Evolutionary conservation across 176 grass and related monocot species (phyloP).

Genomic region (Lolium rigidum): DNA sequence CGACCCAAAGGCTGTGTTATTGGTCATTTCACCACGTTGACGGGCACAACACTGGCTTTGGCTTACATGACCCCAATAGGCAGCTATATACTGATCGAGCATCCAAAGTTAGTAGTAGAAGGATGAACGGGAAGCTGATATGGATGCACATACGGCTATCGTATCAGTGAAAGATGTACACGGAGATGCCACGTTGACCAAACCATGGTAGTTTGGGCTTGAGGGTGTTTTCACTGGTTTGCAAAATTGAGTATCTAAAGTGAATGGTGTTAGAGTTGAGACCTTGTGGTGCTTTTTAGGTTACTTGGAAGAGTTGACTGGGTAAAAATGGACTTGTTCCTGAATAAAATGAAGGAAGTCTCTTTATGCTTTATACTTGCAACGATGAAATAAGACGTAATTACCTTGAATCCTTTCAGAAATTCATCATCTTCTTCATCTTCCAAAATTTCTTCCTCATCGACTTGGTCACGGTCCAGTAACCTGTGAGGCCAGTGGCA

Average conservation of each 20-base stretch:
- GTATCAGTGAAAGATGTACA: background rate
- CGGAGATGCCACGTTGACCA: background rate
- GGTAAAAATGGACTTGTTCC: background rate
- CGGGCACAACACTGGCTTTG: background rate
- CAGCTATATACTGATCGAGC: background rate
- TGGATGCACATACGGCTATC: constrained; percentile 1
- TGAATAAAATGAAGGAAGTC: constrained; percentile 34
- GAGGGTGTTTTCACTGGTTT: constrained; percentile 3
- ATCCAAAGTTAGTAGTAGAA: background rate
- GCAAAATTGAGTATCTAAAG: background rate
- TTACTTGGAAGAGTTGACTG: background rate
- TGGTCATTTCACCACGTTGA: background rate
- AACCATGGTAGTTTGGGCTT: constrained; percentile 9
- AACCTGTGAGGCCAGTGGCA: constrained; percentile 62
- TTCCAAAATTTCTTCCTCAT: constrained; percentile 76
- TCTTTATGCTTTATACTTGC: background rate
- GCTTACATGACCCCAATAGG: constrained; percentile 6
- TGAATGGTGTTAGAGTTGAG: constrained; percentile 26
- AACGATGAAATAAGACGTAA: constrained; percentile 21
- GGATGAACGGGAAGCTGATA: background rate
- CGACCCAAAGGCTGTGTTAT: background rate
- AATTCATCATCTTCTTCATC: constrained; percentile 91
- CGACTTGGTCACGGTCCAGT: constrained; percentile 91
- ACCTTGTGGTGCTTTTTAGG: constrained; percentile 12
- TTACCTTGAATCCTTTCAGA: constrained; percentile 99